A percentile compares a stretch with the other conserved stretches of the same genome.
These are phyloP conservation scores for Xylaria longipes DNA, from an alignment of 495 filamentous ascomycete species.

Conservation along the genomic window DNA sequence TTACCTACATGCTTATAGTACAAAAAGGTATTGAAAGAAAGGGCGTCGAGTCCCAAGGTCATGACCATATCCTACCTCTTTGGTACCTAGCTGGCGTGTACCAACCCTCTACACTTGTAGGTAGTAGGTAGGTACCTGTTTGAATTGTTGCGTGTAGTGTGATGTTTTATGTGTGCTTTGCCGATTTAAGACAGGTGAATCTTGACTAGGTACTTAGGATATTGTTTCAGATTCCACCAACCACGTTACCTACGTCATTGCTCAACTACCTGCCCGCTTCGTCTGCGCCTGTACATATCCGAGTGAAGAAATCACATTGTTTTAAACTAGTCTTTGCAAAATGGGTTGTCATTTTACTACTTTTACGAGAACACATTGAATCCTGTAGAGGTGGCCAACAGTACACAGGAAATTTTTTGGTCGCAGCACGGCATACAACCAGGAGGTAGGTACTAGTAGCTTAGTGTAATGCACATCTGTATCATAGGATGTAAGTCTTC, in stretches of 20 bases:
- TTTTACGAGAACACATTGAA: not conserved
- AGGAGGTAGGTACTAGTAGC: not conserved
- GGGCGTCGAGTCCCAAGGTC: not conserved
- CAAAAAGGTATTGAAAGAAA: not conserved
- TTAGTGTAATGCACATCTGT: not conserved
- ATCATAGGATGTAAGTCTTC: not conserved
- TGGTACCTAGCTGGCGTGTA: not conserved
- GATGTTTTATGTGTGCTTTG: not conserved
- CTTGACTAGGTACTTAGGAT: slow-evolving; percentile 6
- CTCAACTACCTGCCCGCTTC: not conserved
- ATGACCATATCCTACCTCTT: not conserved
- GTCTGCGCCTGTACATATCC: no score
- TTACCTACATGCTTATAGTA: not conserved
- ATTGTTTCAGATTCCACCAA: slow-evolving; percentile 16
- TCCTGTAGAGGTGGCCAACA: not conserved
- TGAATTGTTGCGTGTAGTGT: not conserved
- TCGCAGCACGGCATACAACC: not conserved
- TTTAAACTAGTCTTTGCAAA: not conserved
- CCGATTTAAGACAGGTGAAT: slow-evolving; percentile 17
- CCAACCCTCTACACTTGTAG: not conserved
- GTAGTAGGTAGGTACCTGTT: not conserved
- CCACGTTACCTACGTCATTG: slow-evolving; percentile 14
- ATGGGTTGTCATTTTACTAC: not conserved
- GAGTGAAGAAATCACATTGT: not conserved
- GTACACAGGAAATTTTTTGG: not conserved